These are phyloP conservation scores for Botrytis hyacinthi DNA, from an alignment of 2,329 filamentous ascomycete species.

Conservation along the genomic window DNA sequence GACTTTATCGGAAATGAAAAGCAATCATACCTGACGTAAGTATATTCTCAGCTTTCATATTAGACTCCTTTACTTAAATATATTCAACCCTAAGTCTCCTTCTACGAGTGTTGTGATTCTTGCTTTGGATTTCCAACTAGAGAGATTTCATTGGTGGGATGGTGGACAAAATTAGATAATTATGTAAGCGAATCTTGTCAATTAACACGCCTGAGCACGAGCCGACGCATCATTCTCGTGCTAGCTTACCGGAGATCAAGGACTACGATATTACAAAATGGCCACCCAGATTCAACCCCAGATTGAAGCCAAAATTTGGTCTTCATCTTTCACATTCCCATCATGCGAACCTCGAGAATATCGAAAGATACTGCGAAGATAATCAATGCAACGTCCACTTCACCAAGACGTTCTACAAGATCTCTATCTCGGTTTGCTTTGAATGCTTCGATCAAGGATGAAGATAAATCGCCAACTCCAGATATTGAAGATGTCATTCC, in stretches of 20 bases:
- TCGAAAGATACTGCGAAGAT: slow-evolving; percentile 58
- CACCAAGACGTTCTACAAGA: slow-evolving; percentile 48
- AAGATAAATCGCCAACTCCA: slow-evolving; percentile 24
- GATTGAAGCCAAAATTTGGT: background rate
- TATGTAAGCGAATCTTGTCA: background rate
- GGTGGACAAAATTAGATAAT: background rate
- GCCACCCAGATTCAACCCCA: slow-evolving; percentile 6
- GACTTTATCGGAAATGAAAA: background rate
- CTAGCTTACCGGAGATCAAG: background rate
- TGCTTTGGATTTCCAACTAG: background rate
- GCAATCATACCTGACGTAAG: background rate
- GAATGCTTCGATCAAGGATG: slow-evolving; percentile 32
- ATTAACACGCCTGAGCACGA: background rate
- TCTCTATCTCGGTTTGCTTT: slow-evolving; percentile 50
- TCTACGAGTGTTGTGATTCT: background rate
- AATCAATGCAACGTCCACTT: slow-evolving; percentile 47
- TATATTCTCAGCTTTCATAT: background rate
- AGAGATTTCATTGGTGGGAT: slow-evolving; percentile 13
- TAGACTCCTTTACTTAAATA: background rate
- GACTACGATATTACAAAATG: slow-evolving; percentile 13
- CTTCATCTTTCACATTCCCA: slow-evolving; percentile 7
- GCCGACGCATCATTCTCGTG: slow-evolving; percentile 11
- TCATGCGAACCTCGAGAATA: slow-evolving; percentile 50
- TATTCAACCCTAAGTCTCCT: background rate
- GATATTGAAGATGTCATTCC: slow-evolving; percentile 59